Percentiles rank a stretch among this genome's conserved stretches.
These are phyloP conservation scores for Cryphonectria japonica DNA, from an alignment of 2,329 filamentous ascomycete genomes.

Conservation along the genomic window DNA sequence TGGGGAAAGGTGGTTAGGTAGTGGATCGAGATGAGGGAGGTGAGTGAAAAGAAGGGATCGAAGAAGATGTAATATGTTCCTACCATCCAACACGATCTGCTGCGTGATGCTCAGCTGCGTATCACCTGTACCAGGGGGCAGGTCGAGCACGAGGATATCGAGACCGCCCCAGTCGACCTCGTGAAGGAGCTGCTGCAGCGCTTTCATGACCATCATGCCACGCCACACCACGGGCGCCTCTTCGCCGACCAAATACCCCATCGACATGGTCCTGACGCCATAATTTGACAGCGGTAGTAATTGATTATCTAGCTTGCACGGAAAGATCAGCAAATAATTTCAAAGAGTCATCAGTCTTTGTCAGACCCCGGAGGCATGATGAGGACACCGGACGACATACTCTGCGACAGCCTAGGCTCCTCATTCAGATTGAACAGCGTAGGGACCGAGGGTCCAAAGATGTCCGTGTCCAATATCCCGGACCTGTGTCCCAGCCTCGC, in stretches of 20 bases:
- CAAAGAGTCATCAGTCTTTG: not conserved
- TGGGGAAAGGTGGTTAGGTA: slow-evolving; percentile 5
- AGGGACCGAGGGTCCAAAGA: slow-evolving; percentile 94
- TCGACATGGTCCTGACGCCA: slow-evolving; percentile 97
- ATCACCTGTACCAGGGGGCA: slow-evolving; percentile 94
- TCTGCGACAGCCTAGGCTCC: slow-evolving; percentile 74
- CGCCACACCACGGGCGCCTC: slow-evolving; percentile 90
- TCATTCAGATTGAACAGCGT: slow-evolving; percentile 83
- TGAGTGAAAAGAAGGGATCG: not conserved
- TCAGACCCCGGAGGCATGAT: not conserved
- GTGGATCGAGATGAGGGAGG: not conserved
- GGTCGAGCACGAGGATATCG: slow-evolving; percentile 85
- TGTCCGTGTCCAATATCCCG: slow-evolving; percentile 92
- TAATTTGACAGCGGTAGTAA: slow-evolving; percentile 90
- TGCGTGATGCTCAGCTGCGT: slow-evolving; percentile 97
- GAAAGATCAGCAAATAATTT: not conserved
- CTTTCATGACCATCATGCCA: slow-evolving; percentile 97
- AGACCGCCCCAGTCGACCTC: slow-evolving; percentile 92
- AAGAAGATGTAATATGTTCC: slow-evolving; percentile 31
- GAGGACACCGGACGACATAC: slow-evolving; percentile 49
- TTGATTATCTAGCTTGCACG: slow-evolving; percentile 64
- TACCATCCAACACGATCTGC: slow-evolving; percentile 85
- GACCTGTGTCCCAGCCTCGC: slow-evolving; percentile 79
- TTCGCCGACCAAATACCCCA: slow-evolving; percentile 88
- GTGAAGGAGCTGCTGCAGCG: slow-evolving; percentile 90